A percentile compares a stretch with the other conserved stretches of the same genome.
Conservation (phyloP, 2,329 filamentous ascomycete species). For the Periconia sp. region DNA sequence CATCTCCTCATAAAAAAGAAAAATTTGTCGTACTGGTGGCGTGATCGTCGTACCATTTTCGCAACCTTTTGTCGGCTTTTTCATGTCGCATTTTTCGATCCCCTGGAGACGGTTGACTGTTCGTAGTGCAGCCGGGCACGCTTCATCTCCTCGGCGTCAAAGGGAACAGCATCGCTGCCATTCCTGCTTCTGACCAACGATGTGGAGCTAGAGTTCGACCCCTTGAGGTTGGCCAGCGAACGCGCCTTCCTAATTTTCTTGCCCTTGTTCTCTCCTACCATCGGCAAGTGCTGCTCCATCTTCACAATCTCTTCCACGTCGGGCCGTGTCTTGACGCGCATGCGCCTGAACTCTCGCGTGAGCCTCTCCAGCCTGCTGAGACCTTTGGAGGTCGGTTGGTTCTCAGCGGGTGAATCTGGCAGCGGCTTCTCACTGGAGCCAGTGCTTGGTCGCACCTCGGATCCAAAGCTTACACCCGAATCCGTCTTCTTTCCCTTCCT, state of each 20-base stretch:
- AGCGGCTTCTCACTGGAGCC: conserved; percentile 32
- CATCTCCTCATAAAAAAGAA: conserved; percentile 8
- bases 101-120: neutral
- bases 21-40: conserved; percentile 4
- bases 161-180: conserved; percentile 40
- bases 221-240: conserved; percentile 40
- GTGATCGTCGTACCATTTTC: neutral
- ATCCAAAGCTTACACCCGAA: conserved; percentile 67
- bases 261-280: conserved; percentile 27
- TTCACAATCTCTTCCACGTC: conserved; percentile 57
- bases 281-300: conserved; percentile 29
- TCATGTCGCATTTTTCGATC: neutral
- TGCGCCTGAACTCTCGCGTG: conserved; percentile 64
- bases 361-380: conserved; percentile 64
- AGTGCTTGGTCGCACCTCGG: conserved; percentile 40
- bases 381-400: conserved; percentile 32
- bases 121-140: conserved; percentile 44
- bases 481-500: conserved; percentile 64
- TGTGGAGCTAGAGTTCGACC: conserved; percentile 36
- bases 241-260: conserved; percentile 46
- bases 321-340: conserved; percentile 59
- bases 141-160: conserved; percentile 45
- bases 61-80: neutral
- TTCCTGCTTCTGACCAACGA: conserved; percentile 39
- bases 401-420: conserved; percentile 23